A percentile compares a stretch with the other conserved stretches of the same genome.
Evolutionary conservation across 108 stramenopile species (phyloP).

Genomic region (Nitzschia putrida): DNA sequence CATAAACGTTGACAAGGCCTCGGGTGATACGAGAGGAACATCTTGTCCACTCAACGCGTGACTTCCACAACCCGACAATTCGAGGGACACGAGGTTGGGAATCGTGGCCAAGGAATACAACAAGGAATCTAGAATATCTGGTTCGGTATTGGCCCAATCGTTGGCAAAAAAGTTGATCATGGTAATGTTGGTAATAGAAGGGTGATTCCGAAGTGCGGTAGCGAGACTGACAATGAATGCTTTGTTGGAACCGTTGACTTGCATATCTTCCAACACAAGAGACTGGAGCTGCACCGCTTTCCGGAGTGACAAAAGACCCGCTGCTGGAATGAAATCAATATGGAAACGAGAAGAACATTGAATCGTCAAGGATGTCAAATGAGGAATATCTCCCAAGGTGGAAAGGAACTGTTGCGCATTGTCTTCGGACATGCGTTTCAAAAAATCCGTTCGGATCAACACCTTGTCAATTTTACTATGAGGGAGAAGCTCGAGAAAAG

Average conservation of each 20-base stretch:
- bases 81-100: conserved; percentile 10
- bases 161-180: conserved; percentile 32
- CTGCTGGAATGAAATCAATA: conserved; percentile 15
- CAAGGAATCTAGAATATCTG: conserved; percentile 17
- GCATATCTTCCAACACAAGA: conserved; percentile 25
- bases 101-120: conserved; percentile 8
- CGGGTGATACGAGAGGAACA: conserved; percentile 14
- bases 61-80: conserved; percentile 25
- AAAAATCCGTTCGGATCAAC: conserved; percentile 14
- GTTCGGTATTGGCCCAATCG: conserved; percentile 27
- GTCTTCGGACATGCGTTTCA: conserved; percentile 14
- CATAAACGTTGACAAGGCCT: conserved; percentile 4
- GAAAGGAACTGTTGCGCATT: conserved; percentile 11
- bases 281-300: background rate
- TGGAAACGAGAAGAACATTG: conserved; percentile 25
- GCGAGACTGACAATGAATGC: conserved; percentile 5
- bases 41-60: conserved; percentile 23
- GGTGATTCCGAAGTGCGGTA: conserved; percentile 4
- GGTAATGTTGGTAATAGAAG: conserved; percentile 6
- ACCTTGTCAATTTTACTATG: conserved; percentile 3
- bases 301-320: conserved; percentile 14
- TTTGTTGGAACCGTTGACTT: conserved; percentile 13
- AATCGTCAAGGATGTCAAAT: conserved; percentile 13
- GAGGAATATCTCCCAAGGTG: background rate
- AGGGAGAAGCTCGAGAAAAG: conserved; percentile 5